Evolutionary conservation across 306 rosid genomes (phyloP), one percentile per base, ranked within the genome.

Genomic region (Corylus americana): DNA sequence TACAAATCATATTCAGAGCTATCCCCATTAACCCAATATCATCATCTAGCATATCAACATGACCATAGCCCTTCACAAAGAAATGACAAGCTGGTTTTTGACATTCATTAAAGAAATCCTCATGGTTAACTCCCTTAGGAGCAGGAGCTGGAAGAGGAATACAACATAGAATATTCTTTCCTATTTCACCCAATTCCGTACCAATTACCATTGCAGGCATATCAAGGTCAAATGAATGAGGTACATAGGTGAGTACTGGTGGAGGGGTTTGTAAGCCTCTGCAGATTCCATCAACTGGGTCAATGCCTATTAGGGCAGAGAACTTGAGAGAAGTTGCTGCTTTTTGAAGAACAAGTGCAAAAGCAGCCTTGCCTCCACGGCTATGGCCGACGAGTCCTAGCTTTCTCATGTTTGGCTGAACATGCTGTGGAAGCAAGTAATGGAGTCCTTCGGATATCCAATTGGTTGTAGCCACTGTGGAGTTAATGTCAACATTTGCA

Each of bases 211-310:
- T 50, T 31, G 83, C 81, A 0, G 98, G 79, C 86, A 92, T 81
- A 12, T 79, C 89, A 6, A 90, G 74, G 68, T 92, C 86, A 49
- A 92, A 88, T 3, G 97, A 92, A 35, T 78, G 85, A 53, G 97
- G 97, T 47, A 77, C 86, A 80, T 83, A 88, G 8, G 91, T 91
- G 62, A 94, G 97, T 1, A 94, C 88, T 8, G 91, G 95, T 5
- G 98, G 97, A 4, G 96, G 93, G 27, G 97, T 94, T 84, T 92
- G 97, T 73, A 77, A 86, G 61, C 97, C 95, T 50, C 22, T 82
- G 74, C 75, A 89, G 81, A 84, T 83, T 79, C 98, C 98, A 82
- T 94, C 98, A 37, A 94, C 97, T 2, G 98, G 98, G 71, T 94
- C 97, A 22, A 94, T 85, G 64, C 97, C 98, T 31, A 94, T 86